A percentile compares a stretch with the other conserved stretches of the same genome.
Evolutionary conservation across 1,284 basidiomycete species (phyloP).

Genomic region (Schizopora paradoxa): DNA sequence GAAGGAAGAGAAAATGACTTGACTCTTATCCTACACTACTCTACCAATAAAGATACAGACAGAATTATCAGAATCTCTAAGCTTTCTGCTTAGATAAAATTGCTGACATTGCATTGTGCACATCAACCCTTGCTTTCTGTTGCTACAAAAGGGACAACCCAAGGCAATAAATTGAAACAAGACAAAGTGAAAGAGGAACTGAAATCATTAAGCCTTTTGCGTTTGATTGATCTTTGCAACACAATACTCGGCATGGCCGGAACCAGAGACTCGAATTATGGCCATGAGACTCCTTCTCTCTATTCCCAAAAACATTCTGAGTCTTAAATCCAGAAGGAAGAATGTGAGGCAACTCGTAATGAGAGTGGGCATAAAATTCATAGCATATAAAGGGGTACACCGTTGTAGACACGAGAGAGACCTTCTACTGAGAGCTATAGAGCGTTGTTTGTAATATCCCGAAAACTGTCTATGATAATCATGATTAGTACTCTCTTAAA

Average conservation of each 20-base stretch:
- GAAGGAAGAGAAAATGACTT: no score
- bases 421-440: slow-evolving; percentile 53
- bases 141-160: background rate
- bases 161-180: background rate
- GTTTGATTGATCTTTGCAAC: slow-evolving; percentile 24
- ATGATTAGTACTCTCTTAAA: slow-evolving; percentile 51
- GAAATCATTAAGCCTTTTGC: slow-evolving; percentile 5
- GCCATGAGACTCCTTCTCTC: slow-evolving; percentile 29
- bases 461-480: background rate
- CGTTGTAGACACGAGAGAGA: slow-evolving; percentile 65
- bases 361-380: no score
- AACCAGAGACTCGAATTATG: slow-evolving; percentile 38
- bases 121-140: background rate
- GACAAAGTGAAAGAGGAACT: no score
- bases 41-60: background rate
- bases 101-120: background rate
- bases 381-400: slow-evolving; percentile 28
- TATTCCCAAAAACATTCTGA: slow-evolving; percentile 27
- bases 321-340: slow-evolving; percentile 2
- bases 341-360: no score
- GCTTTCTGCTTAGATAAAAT: background rate
- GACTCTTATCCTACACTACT: no score
- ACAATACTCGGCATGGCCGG: slow-evolving; percentile 32
- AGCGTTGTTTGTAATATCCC: background rate
- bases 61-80: no score